Evolutionary conservation across 2,329 filamentous ascomycete species (phyloP).

Genomic region (Fusarium sp.): DNA sequence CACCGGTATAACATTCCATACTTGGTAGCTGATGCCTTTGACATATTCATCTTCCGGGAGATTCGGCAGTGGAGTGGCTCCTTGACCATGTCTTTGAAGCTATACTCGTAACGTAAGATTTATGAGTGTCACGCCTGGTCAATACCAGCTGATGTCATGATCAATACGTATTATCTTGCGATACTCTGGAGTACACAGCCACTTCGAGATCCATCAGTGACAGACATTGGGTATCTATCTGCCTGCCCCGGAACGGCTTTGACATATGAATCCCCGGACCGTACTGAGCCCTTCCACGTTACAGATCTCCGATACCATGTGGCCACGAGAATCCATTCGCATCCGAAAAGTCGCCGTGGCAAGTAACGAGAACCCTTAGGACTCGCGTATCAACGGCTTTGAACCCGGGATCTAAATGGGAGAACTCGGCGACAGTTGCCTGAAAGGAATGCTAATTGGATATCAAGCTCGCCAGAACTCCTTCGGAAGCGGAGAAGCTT

Average conservation of each 20-base stretch:
- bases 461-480: slow-evolving; percentile 9
- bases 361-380: background rate
- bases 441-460: slow-evolving; percentile 30
- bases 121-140: background rate
- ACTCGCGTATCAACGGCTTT: slow-evolving; percentile 20
- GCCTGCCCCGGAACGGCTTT: slow-evolving; percentile 5
- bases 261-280: background rate
- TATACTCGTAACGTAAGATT: slow-evolving; percentile 5
- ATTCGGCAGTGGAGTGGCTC: background rate
- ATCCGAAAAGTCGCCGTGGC: slow-evolving; percentile 13
- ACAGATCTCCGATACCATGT: background rate
- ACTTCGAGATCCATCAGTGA: background rate
- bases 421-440: slow-evolving; percentile 4
- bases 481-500: slow-evolving; percentile 38
- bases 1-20: background rate
- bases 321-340: background rate
- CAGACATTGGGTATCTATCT: background rate
- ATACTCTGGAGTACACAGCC: background rate
- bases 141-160: background rate
- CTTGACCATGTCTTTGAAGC: background rate
- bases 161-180: background rate
- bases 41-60: background rate
- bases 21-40: background rate
- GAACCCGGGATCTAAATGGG: slow-evolving; percentile 5
- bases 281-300: background rate